Percentiles rank a stretch among this genome's conserved stretches.
phyloP scores from a whole-genome alignment of 805 yeast species.

The Ogataea chonburiensis region DNA sequence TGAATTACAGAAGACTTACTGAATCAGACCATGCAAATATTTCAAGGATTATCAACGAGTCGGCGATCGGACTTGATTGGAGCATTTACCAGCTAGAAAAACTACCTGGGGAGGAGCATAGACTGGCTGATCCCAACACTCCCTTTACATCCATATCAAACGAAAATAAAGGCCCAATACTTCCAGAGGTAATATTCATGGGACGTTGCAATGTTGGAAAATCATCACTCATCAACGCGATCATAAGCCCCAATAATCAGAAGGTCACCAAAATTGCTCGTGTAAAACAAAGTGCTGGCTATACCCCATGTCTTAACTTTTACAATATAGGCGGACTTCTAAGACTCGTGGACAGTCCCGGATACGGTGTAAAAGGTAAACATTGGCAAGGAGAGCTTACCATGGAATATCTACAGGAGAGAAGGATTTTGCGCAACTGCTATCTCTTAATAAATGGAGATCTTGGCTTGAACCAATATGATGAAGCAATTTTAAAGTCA shows the following conservation, averaged over 20 bases:
- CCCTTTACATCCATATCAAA: slow-evolving; percentile 3
- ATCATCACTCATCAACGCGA: slow-evolving; percentile 67
- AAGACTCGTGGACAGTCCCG: slow-evolving; percentile 82
- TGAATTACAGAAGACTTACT: slow-evolving; percentile 9
- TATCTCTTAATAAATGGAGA: slow-evolving; percentile 62
- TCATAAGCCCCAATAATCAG: slow-evolving; percentile 43
- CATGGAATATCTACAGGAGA: slow-evolving; percentile 54
- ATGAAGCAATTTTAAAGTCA: slow-evolving; percentile 49
- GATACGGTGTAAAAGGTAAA: slow-evolving; percentile 76
- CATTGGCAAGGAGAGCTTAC: slow-evolving; percentile 68
- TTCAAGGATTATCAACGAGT: slow-evolving; percentile 45
- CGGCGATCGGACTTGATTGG: slow-evolving; percentile 58
- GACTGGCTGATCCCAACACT: slow-evolving; percentile 10
- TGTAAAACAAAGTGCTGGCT: slow-evolving; percentile 37
- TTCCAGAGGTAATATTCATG: slow-evolving; percentile 74
- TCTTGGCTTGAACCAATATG: slow-evolving; percentile 59
- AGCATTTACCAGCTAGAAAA: slow-evolving; percentile 49
- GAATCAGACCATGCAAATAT: slow-evolving; percentile 12
- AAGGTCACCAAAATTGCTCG: slow-evolving; percentile 42
- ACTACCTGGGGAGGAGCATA: slow-evolving; percentile 52
- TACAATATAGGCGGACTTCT: slow-evolving; percentile 64
- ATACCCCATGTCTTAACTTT: slow-evolving; percentile 64
- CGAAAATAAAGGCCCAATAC: slow-evolving; percentile 23
- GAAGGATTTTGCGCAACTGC: slow-evolving; percentile 55
- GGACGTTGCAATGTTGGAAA: slow-evolving; percentile 90